Base-by-base conservation (phyloP, 192 early-diverging fungal species). In the Backusella liffmaniae region DNA sequence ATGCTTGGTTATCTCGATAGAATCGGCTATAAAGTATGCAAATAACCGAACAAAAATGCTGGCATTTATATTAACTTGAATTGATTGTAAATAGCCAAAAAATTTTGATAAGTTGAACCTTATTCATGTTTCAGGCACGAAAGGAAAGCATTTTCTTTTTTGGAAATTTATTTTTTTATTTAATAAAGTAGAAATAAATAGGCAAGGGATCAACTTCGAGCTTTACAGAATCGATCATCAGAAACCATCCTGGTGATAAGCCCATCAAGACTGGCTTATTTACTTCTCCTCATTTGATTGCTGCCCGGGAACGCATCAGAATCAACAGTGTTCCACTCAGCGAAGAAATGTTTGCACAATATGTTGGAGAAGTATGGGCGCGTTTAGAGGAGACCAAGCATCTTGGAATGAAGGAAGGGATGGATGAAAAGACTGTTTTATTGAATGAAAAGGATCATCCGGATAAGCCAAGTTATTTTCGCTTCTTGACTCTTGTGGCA, bases 261-360 rank as follows among this genome's bases (percentile, higher is more conserved):
- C 37, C 10, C 10, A 73, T 90, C 37, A 73, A 76, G 30, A 86
- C 89, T 67, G 97, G 98, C 26, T 83, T 97, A 42, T 99, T 90
- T 79, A 96, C 96, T 16, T 97, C 96, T 5, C 98, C 98, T 7
- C 98, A 99, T 78, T 81, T 99, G 65, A 87, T 94, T 68, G 88
- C 96, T 72, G 96, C 92, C 6, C 92, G 97, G 62, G 98, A 99
- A 77, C 89, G 98, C 23, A 97, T 99, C 74, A 88, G 94, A 51
- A 95, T 99, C 79, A 88, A 98, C 77, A 97, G 98, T 0, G 75
- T 75, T 26, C 94, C 96, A 9, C 83, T 99, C 2, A 86, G 86
- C 9, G 85, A 91, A 62, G 86, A 90, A 2, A 16, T 81, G 15
- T 97, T 96, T 84, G 88, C 91, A 10, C 90, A 94, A 78, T 94